Evolutionary conservation across 495 filamentous ascomycete genomes (phyloP), one percentile per base, ranked within the genome.

Genomic region (Penicillium antarcticum): DNA sequence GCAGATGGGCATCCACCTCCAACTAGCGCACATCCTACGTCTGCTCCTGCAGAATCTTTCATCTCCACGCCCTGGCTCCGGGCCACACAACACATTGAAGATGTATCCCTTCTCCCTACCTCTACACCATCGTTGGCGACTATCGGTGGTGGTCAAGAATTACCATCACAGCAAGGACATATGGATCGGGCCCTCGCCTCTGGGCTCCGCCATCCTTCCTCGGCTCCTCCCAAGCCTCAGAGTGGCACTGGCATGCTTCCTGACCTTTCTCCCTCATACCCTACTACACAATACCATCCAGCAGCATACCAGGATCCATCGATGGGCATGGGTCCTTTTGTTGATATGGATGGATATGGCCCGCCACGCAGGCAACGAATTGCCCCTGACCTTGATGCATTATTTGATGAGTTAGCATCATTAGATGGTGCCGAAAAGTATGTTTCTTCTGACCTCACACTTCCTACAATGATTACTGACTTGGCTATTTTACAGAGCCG

Each of bases 351-450:
- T 24, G 58, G 63, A 9, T 68, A 70, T 19, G 68, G 60, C 9
- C 44, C 57, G n/a, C 53, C 64, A 16, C 56, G 58, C n/a, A 63
- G 63, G 34, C 69, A 61, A n/a, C 57, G 65, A 26, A 74, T 74
- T 38, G 71, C 71, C 5, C 71, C 71, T 8, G 71, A 74, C 39
- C 59, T 74, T 1, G 71, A 74, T 48, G 69, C 71, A 12, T 48
- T 74, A 48, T 73, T 74, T 45, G 71, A 74, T 33, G 71, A 74
- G 39, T 52, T 74, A 29, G 71, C 69, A 9, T 74, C 71, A 8
- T 47, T 74, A 26, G 71, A 74, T 51, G 71, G 71, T 32, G 69
- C 66, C 16, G 71, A 74, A 32, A 68, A 68, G 71, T 72, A 43
- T 62, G 61, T 52, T 31, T 32, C 5, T 12, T 2, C 10, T 0